Percentiles rank a stretch among this genome's conserved stretches.
Conservation (phyloP, 305 asterid genomes). For the Salvia sclarea region DNA sequence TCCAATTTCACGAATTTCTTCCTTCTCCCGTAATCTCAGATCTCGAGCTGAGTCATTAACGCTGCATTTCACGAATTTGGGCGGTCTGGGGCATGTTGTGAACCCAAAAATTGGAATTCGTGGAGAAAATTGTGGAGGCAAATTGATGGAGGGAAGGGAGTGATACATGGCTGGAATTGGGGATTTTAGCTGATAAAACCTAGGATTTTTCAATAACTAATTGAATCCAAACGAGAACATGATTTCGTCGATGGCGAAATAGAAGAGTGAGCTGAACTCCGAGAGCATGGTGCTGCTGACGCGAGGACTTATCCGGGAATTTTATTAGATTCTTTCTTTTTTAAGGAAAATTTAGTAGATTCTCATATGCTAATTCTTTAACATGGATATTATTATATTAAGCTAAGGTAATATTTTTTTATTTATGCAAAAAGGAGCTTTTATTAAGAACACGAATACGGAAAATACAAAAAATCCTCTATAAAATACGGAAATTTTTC, state of each 20-base stretch:
- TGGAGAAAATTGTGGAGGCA: constrained; percentile 21
- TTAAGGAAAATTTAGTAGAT: too few relatives aligned
- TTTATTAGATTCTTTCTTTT: too few relatives aligned
- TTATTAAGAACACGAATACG: too few relatives aligned
- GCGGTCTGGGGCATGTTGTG: neutral
- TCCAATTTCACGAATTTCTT: constrained; percentile 14
- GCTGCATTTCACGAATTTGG: constrained; percentile 19
- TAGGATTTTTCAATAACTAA: neutral
- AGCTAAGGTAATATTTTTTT: too few relatives aligned
- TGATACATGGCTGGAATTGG: constrained; percentile 32
- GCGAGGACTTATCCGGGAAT: too few relatives aligned
- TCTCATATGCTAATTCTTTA: too few relatives aligned
- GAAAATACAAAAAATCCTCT: too few relatives aligned
- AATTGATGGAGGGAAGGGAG: constrained; percentile 28
- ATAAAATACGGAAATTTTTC: too few relatives aligned
- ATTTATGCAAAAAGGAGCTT: too few relatives aligned
- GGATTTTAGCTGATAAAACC: neutral
- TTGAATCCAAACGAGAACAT: neutral
- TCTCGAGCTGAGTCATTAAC: constrained; percentile 18
- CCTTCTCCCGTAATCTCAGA: constrained; percentile 26
- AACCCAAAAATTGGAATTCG: constrained; percentile 21
- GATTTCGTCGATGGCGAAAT: neutral
- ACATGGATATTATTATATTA: too few relatives aligned
- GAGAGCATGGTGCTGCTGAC: too few relatives aligned
- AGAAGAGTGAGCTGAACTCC: neutral